Conservation (phyloP, 495 filamentous ascomycete species). For the Ascodesmis nigricans region DNA sequence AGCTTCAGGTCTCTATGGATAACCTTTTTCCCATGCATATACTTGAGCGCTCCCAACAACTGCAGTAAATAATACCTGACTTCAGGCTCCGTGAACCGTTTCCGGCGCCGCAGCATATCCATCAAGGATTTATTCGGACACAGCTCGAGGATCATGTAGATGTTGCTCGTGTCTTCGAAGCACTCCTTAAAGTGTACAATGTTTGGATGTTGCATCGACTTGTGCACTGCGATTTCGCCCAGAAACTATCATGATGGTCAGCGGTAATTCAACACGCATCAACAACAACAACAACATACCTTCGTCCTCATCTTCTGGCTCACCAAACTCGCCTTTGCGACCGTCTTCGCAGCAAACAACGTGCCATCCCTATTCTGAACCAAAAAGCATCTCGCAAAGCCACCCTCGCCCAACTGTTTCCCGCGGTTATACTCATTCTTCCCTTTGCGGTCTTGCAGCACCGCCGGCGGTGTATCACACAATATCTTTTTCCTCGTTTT, state of each 20-base stretch:
- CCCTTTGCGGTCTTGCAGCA: conserved; percentile 37
- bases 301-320: conserved; percentile 56
- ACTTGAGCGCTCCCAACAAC: conserved; percentile 87
- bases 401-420: conserved; percentile 71
- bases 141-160: conserved; percentile 83
- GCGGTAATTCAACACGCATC: conserved; percentile 4
- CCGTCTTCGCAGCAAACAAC: conserved; percentile 25
- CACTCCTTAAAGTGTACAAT: conserved; percentile 89
- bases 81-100: conserved; percentile 71
- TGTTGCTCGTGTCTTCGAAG: conserved; percentile 69
- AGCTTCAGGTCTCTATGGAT: conserved; percentile 96
- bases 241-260: conserved; percentile 49
- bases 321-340: conserved; percentile 57
- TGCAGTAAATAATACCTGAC: conserved; percentile 81
- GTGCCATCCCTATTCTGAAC: conserved; percentile 36
- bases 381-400: conserved; percentile 79
- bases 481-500: conserved; percentile 48
- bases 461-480: conserved; percentile 51
- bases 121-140: conserved; percentile 94
- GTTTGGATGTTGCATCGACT: conserved; percentile 82
- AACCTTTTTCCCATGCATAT: conserved; percentile 81
- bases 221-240: conserved; percentile 92
- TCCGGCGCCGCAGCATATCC: conserved; percentile 86
- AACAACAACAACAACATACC: conserved; percentile 28
- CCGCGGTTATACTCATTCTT: conserved; percentile 65